These are phyloP conservation scores for Pyrrhoderma noxium DNA, from an alignment of 1,284 basidiomycete genomes.

Conservation along the genomic window DNA sequence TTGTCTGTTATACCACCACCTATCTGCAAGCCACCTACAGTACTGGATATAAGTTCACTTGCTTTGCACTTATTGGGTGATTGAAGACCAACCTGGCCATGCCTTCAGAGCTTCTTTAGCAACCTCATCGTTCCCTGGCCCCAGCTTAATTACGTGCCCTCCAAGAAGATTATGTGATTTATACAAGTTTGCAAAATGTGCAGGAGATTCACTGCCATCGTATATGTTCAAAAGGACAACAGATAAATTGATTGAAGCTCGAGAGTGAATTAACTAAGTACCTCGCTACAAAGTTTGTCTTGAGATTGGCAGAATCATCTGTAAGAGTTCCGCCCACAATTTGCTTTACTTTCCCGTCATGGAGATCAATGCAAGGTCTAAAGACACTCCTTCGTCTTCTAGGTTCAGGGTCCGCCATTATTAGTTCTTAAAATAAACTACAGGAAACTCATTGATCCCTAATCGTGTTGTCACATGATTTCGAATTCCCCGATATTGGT, in stretches of 20 bases:
- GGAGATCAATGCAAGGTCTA: constrained; percentile 95
- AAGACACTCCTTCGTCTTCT: constrained; percentile 39
- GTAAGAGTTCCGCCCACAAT: constrained; percentile 91
- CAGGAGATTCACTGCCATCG: constrained; percentile 62
- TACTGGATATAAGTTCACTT: neutral
- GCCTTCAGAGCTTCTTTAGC: constrained; percentile 75
- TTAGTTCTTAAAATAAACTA: too few species aligned
- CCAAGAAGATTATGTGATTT: constrained; percentile 63
- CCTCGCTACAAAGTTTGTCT: constrained; percentile 93
- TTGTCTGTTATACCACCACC: constrained; percentile 86
- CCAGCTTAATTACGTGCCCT: constrained; percentile 96
- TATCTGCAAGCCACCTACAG: constrained; percentile 71
- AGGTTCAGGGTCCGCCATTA: too few species aligned
- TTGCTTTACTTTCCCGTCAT: constrained; percentile 93
- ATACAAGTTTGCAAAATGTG: constrained; percentile 81
- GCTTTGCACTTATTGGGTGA: neutral
- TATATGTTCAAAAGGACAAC: neutral
- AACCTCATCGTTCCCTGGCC: constrained; percentile 82
- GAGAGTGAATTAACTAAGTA: constrained; percentile 29
- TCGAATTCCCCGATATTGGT: too few species aligned
- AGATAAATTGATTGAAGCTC: neutral
- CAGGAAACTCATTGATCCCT: too few species aligned
- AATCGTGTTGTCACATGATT: too few species aligned
- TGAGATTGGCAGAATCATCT: constrained; percentile 57
- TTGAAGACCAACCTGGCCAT: constrained; percentile 66